Evolutionary conservation across 1,139 yeast genomes (phyloP).

Genomic region (Hemisphaericaspora xylofermentans): DNA sequence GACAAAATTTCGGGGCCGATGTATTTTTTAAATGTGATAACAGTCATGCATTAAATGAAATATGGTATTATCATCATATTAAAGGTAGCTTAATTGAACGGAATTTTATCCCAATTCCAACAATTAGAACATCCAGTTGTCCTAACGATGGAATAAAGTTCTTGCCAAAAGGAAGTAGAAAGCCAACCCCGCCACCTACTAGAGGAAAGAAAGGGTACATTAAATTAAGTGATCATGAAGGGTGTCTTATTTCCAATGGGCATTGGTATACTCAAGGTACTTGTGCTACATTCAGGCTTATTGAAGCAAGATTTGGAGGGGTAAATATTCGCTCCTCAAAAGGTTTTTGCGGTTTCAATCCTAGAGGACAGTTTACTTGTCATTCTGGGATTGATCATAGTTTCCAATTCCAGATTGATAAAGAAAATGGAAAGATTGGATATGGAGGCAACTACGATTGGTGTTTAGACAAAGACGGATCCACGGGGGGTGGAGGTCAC

Average conservation of each 20-base stretch:
- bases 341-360: conserved; percentile 68
- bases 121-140: conserved; percentile 55
- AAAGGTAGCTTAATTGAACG: conserved; percentile 73
- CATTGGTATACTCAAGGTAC: conserved; percentile 82
- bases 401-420: conserved; percentile 50
- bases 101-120: conserved; percentile 62
- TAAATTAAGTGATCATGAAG: conserved; percentile 54
- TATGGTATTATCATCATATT: conserved; percentile 87
- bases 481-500: conserved; percentile 44
- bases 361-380: conserved; percentile 33
- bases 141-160: conserved; percentile 69
- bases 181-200: conserved; percentile 6
- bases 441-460: conserved; percentile 67
- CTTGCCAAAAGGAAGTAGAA: conserved; percentile 62
- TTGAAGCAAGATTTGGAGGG: conserved; percentile 62
- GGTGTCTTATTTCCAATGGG: conserved; percentile 84
- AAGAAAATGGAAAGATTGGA: conserved; percentile 44
- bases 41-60: conserved; percentile 69
- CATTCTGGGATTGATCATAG: conserved; percentile 27
- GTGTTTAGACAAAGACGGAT: conserved; percentile 52
- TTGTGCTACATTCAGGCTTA: conserved; percentile 67
- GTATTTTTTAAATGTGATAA: conserved; percentile 69
- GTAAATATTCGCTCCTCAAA: conserved; percentile 61
- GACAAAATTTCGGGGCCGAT: conserved; percentile 54
- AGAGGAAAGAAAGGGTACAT: conserved; percentile 36